Evolutionary conservation across 352 stramenopile species (phyloP), one percentile per base, ranked within the genome.

Genomic region (Phytophthora cactorum): DNA sequence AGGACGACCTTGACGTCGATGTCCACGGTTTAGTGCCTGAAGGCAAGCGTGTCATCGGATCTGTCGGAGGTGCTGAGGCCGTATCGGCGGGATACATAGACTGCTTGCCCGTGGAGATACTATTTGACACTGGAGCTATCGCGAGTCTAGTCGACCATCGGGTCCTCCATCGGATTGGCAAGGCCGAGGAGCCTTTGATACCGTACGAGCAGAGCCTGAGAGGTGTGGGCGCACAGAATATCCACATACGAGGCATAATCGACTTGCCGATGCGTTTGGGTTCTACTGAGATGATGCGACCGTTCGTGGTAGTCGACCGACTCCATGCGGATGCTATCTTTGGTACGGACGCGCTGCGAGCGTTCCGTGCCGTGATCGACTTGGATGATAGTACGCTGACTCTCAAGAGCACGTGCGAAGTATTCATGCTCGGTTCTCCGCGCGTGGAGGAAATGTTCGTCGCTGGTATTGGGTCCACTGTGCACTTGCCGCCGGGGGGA

Each of bases 291-390:
- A 25, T n/a, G 5, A 34, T 29, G 2, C 14, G n/a, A 36, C 45
- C 56, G 3, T 55, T 63, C 25, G 44, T 56, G 1, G 17, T 63
- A 0, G 56, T 50, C 1, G 15, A 63, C 3, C 15, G 39, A 0
- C 45, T 63, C 2, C 45, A 63, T 29, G 29, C 50, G 3, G 56
- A 50, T n/a, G n/a, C n/a, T n/a, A n/a, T n/a, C n/a, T n/a, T n/a
- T n/a, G n/a, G n/a, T n/a, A n/a, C n/a, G n/a, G n/a, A n/a, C n/a
- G n/a, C n/a, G n/a, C n/a, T n/a, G n/a, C n/a, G n/a, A n/a, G n/a
- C n/a, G n/a, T n/a, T n/a, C n/a, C n/a, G n/a, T n/a, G n/a, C n/a
- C n/a, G n/a, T n/a, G n/a, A n/a, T n/a, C n/a, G n/a, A n/a, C 25
- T 6, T 51, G 22, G 27, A 43, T 10, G 14, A 41, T 3, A 51